Evolutionary conservation across 1,284 basidiomycete genomes (phyloP).

Genomic region (Naganishia albida): DNA sequence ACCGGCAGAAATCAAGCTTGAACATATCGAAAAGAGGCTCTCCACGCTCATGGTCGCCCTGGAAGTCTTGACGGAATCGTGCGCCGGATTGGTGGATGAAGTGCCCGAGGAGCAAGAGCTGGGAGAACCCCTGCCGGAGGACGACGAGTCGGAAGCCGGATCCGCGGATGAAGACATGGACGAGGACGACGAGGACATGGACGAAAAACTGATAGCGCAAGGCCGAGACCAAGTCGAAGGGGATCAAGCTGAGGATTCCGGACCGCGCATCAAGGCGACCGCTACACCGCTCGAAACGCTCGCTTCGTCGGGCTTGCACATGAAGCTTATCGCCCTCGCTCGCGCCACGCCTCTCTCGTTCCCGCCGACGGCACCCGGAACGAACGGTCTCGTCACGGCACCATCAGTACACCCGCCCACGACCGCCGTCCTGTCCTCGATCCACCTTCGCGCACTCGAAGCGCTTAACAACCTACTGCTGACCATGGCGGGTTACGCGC

Average conservation of each 20-base stretch:
- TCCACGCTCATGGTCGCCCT: constrained; percentile 74
- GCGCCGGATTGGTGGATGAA: constrained; percentile 80
- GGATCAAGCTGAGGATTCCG: constrained; percentile 29
- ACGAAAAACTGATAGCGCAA: constrained; percentile 52
- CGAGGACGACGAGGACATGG: constrained; percentile 36
- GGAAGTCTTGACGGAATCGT: constrained; percentile 81
- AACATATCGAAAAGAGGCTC: constrained; percentile 70
- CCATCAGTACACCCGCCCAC: constrained; percentile 77
- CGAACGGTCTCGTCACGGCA: constrained; percentile 6
- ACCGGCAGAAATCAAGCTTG: constrained; percentile 66
- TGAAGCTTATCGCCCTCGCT: constrained; percentile 66
- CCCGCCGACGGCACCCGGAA: constrained; percentile 63
- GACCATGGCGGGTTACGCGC: constrained; percentile 59
- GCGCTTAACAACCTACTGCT: constrained; percentile 88
- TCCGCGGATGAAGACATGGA: constrained; percentile 45
- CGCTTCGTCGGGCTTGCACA: constrained; percentile 43
- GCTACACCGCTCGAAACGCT: constrained; percentile 29
- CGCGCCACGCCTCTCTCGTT: constrained; percentile 76
- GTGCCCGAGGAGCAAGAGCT: constrained; percentile 44
- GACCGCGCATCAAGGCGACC: constrained; percentile 13
- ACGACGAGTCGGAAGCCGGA: constrained; percentile 50
- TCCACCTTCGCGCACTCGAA: constrained; percentile 82
- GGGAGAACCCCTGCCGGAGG: constrained; percentile 44
- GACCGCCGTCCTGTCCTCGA: constrained; percentile 73
- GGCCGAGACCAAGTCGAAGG: constrained; percentile 50